Percentiles rank a stretch among this genome's conserved stretches.
These are phyloP conservation scores for Nemania abortiva DNA, from an alignment of 2,329 filamentous ascomycete species.

Conservation along the genomic window DNA sequence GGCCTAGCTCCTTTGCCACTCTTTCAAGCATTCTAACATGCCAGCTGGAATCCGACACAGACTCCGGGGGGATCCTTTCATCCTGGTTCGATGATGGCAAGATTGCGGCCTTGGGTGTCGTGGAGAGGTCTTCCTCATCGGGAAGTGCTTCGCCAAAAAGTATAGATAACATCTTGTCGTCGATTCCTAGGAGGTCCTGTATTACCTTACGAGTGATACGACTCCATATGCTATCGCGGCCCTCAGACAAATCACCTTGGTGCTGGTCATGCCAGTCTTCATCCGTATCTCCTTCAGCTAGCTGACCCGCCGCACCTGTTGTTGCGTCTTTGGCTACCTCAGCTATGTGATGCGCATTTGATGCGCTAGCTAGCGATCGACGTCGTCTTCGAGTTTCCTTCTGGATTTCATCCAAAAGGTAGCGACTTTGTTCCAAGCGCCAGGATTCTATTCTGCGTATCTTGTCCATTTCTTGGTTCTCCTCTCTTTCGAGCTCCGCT, in stretches of 20 bases:
- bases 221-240: slow-evolving; percentile 79
- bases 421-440: slow-evolving; percentile 89
- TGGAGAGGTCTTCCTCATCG: slow-evolving; percentile 60
- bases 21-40: slow-evolving; percentile 83
- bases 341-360: slow-evolving; percentile 42
- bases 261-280: slow-evolving; percentile 67
- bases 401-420: slow-evolving; percentile 89
- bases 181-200: slow-evolving; percentile 88
- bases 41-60: slow-evolving; percentile 67
- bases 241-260: slow-evolving; percentile 55
- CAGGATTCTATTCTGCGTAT: slow-evolving; percentile 89
- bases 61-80: slow-evolving; percentile 48
- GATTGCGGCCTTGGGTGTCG: slow-evolving; percentile 61
- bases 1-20: slow-evolving; percentile 87
- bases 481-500: slow-evolving; percentile 65
- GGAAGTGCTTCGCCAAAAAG: slow-evolving; percentile 86
- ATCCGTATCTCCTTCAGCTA: slow-evolving; percentile 55
- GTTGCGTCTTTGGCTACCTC: slow-evolving; percentile 51
- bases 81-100: slow-evolving; percentile 45
- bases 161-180: slow-evolving; percentile 84
- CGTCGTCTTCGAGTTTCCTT: slow-evolving; percentile 80
- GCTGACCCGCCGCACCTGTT: slow-evolving; percentile 48
- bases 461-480: slow-evolving; percentile 76
- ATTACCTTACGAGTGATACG: slow-evolving; percentile 88
- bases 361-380: slow-evolving; percentile 53